Percentiles rank a stretch among this genome's conserved stretches.
Evolutionary conservation across 257 asterid species (phyloP).

Genomic region (Misopates orontium): DNA sequence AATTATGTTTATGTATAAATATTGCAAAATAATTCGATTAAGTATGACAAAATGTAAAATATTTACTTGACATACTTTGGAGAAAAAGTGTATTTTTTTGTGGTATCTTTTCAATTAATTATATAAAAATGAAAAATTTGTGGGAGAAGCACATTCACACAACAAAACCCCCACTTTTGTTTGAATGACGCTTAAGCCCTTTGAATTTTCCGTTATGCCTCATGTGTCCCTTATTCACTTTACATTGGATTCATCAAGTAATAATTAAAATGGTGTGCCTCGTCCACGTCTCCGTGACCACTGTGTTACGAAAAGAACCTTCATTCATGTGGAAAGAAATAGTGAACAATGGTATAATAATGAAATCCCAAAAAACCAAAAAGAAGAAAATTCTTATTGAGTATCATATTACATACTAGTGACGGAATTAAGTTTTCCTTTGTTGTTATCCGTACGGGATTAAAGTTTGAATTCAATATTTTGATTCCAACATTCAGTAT

Average conservation of each 20-base stretch:
- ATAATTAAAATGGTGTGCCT: background rate
- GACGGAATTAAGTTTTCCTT: background rate
- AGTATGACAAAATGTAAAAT: too few relatives aligned
- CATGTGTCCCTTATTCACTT: conserved; percentile 7
- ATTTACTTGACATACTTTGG: too few relatives aligned
- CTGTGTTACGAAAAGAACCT: conserved; percentile 17
- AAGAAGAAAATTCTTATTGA: too few relatives aligned
- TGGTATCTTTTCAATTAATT: too few relatives aligned
- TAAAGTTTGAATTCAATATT: background rate
- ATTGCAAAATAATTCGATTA: too few relatives aligned
- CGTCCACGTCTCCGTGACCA: background rate
- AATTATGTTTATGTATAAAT: too few relatives aligned
- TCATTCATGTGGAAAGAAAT: too few relatives aligned
- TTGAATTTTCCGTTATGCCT: background rate
- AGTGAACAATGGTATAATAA: too few relatives aligned
- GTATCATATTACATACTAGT: too few relatives aligned
- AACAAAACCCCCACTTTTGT: background rate
- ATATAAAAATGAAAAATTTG: background rate
- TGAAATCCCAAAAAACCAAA: too few relatives aligned
- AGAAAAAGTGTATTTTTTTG: too few relatives aligned
- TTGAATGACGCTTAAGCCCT: conserved; percentile 35
- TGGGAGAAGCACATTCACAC: conserved; percentile 23
- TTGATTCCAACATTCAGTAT: background rate
- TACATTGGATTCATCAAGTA: background rate
- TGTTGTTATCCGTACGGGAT: background rate